phyloP scores from a whole-genome alignment of 805 yeast genomes.

The Candida michaelii region DNA sequence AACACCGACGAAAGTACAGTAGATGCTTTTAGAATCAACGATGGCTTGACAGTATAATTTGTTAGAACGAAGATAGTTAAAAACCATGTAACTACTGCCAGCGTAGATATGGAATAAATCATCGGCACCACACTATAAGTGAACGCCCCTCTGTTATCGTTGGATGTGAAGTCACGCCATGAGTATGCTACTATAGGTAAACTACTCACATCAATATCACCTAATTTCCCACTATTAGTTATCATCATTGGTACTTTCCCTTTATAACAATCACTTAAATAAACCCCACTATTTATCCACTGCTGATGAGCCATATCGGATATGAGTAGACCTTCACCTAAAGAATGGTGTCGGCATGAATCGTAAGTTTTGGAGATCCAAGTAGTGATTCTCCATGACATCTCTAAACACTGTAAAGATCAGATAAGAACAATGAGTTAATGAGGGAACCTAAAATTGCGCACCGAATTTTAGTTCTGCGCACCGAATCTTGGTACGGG shows the following conservation, averaged over 20 bases:
- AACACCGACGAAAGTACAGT: conserved; percentile 55
- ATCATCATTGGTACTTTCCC: conserved; percentile 36
- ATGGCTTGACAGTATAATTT: conserved; percentile 62
- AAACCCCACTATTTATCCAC: conserved; percentile 24
- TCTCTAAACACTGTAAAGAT: conserved; percentile 11
- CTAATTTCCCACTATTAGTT: conserved; percentile 35
- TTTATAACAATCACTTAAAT: conserved; percentile 33
- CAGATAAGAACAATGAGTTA: not conserved
- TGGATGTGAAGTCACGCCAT: conserved; percentile 47
- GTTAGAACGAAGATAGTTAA: conserved; percentile 64
- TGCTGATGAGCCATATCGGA: conserved; percentile 23
- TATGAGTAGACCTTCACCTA: conserved; percentile 36
- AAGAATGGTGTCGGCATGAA: conserved; percentile 29
- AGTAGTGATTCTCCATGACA: conserved; percentile 37
- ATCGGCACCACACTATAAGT: conserved; percentile 60
- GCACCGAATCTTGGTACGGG: not conserved
- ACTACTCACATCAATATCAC: conserved; percentile 24
- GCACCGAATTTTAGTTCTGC: not conserved
- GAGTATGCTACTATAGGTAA: conserved; percentile 46
- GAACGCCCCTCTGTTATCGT: conserved; percentile 43
- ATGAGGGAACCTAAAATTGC: not conserved
- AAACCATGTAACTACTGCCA: conserved; percentile 64
- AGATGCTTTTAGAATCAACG: conserved; percentile 49
- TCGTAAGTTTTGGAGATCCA: conserved; percentile 24
- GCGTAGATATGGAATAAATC: conserved; percentile 59